Conservation (phyloP, 768 basidiomycete genomes). For the Boletus rubroflammeus region DNA sequence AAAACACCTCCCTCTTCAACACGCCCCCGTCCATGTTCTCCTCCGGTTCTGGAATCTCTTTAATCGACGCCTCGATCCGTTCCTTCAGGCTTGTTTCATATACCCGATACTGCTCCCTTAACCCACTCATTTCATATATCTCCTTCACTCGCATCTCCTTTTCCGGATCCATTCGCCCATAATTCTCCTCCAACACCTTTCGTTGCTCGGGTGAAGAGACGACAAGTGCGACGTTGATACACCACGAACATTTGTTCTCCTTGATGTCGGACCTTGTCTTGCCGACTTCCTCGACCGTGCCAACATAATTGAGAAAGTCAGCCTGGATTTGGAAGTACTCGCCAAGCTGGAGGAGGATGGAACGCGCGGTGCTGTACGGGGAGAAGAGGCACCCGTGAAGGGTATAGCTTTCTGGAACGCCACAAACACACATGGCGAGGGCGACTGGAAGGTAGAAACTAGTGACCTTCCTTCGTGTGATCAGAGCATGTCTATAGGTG, state of each 20-base stretch:
- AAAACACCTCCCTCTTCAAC: background rate
- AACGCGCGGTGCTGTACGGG: background rate
- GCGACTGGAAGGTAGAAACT: conserved; percentile 6
- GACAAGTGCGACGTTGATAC: background rate
- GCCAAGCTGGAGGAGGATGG: background rate
- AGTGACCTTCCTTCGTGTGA: background rate
- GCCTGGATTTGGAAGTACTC: conserved; percentile 3
- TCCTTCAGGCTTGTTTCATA: background rate
- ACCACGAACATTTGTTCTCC: conserved; percentile 3
- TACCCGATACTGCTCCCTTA: background rate
- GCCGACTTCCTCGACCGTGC: background rate
- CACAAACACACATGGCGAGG: conserved; percentile 1
- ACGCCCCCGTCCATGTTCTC: background rate
- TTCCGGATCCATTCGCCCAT: background rate
- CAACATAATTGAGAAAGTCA: background rate
- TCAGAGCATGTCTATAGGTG: background rate
- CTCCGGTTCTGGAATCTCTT: background rate
- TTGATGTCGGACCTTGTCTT: background rate
- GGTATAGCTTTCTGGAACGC: background rate
- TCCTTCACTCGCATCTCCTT: background rate
- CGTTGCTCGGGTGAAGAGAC: background rate
- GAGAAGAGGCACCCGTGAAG: background rate
- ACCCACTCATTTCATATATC: background rate
- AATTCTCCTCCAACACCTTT: background rate
- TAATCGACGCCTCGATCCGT: background rate